Evolutionary conservation across 495 filamentous ascomycete species (phyloP), one percentile per base, ranked within the genome.

Genomic region (Aspergillus hancockii): DNA sequence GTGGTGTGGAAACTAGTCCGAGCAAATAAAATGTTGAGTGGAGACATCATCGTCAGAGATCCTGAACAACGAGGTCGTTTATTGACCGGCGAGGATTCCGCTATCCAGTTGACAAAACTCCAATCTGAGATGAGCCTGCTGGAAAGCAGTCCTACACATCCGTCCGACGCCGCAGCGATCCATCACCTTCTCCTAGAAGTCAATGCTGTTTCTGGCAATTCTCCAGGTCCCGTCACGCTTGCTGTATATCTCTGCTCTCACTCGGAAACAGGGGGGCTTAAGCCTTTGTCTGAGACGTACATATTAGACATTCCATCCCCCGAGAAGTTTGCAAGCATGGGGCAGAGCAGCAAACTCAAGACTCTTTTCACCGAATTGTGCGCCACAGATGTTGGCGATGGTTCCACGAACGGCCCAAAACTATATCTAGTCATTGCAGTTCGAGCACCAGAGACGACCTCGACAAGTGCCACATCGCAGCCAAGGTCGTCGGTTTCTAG

Each of bases 101-200:
- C 91, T 38, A 87, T 98, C 34, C 92, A 97, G 58, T 83, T 98
- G 61, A 92, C 92, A 21, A 90, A 85, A 65, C 79, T 97, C 49
- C 94, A 99, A 75, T 93, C 93, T 5, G 86, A 90, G 61, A 99
- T 99, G 94, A 95, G 91, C 68, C 83, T 98, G 67, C 81, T 99
- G 14, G 90, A 96, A 54, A 88, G 87, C 62, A 83, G 86, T 23
- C 92, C 92, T 5, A 80, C 79, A 6, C 74, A 78, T 8, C 73
- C 81, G 19, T 77, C 84, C 10, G 94, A 98, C 66, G 77, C 82
- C 22, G 82, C 89, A 4, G 83, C 88, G 16, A 74, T 95, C 38
- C 88, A 97, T 70, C 93, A 99, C 70, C 70, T 99, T 5, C 78
- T 96, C 57, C 78, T 97, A 14, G 90, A 96, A 62, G 82, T 96